Conservation (phyloP, 106 monocot genomes). For the Dioscorea dumetorum region DNA sequence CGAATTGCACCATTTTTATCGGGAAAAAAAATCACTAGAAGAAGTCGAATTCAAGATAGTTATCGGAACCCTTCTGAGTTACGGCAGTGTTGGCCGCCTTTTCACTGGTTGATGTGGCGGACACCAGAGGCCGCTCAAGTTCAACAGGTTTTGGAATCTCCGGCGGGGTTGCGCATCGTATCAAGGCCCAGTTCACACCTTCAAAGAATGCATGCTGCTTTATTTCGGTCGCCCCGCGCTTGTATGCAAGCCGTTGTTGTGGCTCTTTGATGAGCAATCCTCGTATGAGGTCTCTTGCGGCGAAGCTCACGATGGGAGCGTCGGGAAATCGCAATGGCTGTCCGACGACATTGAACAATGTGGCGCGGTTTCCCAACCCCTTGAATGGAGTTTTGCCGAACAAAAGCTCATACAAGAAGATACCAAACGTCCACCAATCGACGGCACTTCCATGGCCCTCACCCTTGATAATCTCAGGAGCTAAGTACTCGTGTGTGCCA, state of each 20-base stretch:
- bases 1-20: background rate
- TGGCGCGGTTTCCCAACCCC: conserved; percentile 27
- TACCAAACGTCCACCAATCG: conserved; percentile 41
- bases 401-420: conserved; percentile 33
- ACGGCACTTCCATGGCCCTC: conserved; percentile 39
- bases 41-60: conserved; percentile 52
- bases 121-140: background rate
- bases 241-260: conserved; percentile 24
- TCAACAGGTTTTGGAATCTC: conserved; percentile 13
- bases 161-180: conserved; percentile 26
- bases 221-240: conserved; percentile 28
- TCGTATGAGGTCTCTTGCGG: conserved; percentile 26
- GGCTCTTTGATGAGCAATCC: conserved; percentile 30
- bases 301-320: conserved; percentile 18
- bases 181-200: conserved; percentile 34
- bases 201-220: conserved; percentile 31
- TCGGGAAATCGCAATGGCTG: conserved; percentile 28
- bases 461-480: conserved; percentile 34
- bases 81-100: conserved; percentile 3
- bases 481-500: conserved; percentile 34
- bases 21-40: conserved; percentile 23
- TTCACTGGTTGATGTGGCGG: conserved; percentile 13
- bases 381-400: conserved; percentile 35
- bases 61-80: conserved; percentile 28
- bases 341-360: conserved; percentile 26